Base-by-base conservation (phyloP, 495 filamentous ascomycete genomes). In the Tuber magnatum region DNA sequence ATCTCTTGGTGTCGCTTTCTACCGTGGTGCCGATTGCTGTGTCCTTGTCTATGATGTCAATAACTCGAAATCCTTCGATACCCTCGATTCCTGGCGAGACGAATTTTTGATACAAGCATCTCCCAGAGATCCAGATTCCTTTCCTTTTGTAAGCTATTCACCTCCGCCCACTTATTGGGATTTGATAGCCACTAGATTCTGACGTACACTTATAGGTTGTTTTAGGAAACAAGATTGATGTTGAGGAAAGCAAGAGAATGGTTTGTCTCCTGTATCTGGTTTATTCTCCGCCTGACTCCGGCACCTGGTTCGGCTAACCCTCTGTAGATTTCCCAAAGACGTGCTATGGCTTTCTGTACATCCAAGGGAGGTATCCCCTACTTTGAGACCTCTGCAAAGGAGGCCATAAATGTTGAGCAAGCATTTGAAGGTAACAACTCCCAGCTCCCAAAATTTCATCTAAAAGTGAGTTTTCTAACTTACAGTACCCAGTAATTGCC, bases 321-420 rank as follows among this genome's bases (percentile, higher is more conserved):
- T 7, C 40, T 41, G 39, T 74, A 92, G 90, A 95, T 99, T 77
- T 95, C 94, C 22, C 92, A 90, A 78, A 97, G 97, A 87, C 88
- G 94, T 74, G 95, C 95, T 35, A 94, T 93, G 90, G 92, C 94
- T 12, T 99, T 97, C 85, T 99, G 96, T 84, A 93, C 97, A 84
- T 95, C 92, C 39, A 97, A 97, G 85, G 96, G 96, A 41, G 92
- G 91, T 72, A 97, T 99, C 77, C 96, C 96, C 4, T 99, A 98
- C 84, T 99, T 98, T 81, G 95, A 99, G 88, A 98, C 95, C 10
- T 97, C 94, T 85, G 95, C 95, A 51, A 99, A 99, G 87, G 95
- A 99, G 84, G 96, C 94, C 40, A 90, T 97, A 82, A 97, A 98
- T 80, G 95, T 99, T 22, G 95, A 99, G 86, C 92, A 97, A 84